Conservation (phyloP, 1,284 basidiomycete species). For the Inonotus obliquus region DNA sequence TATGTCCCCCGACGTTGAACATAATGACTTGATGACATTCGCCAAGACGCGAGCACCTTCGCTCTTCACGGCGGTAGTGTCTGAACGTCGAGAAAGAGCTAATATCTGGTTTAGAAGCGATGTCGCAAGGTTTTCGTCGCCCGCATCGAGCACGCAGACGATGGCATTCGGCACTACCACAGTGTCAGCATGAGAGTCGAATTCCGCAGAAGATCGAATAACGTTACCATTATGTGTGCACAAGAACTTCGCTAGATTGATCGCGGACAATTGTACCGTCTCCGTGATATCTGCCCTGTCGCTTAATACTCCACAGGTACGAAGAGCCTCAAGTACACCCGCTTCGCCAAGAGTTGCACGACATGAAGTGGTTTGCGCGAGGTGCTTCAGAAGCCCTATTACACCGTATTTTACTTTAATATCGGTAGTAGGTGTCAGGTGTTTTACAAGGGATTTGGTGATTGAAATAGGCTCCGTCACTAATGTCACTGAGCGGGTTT, state of each 20-base stretch:
- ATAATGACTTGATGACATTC: slow-evolving; percentile 72
- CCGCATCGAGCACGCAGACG: slow-evolving; percentile 46
- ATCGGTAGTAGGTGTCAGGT: slow-evolving; percentile 44
- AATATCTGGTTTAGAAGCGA: slow-evolving; percentile 68
- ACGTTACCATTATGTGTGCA: slow-evolving; percentile 69
- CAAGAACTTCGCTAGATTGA: slow-evolving; percentile 87
- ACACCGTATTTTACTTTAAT: slow-evolving; percentile 83
- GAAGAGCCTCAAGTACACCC: slow-evolving; percentile 57
- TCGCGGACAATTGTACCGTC: slow-evolving; percentile 82
- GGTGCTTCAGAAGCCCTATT: slow-evolving; percentile 78
- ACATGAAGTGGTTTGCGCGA: slow-evolving; percentile 71
- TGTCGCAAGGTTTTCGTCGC: slow-evolving; percentile 25
- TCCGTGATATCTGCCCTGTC: slow-evolving; percentile 73
- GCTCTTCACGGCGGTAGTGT: slow-evolving; percentile 79
- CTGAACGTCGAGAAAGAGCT: slow-evolving; percentile 71
- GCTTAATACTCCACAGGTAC: slow-evolving; percentile 68
- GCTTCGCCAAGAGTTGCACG: slow-evolving; percentile 58
- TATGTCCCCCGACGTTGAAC: slow-evolving; percentile 41
- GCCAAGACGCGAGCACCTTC: slow-evolving; percentile 88
- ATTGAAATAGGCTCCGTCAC: slow-evolving; percentile 47
- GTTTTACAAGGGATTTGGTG: slow-evolving; percentile 35
- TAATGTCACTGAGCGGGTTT: slow-evolving; percentile 59
- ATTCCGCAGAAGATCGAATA: slow-evolving; percentile 15
- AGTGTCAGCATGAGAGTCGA: background rate
- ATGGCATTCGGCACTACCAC: slow-evolving; percentile 61